Conservation (phyloP, 2,329 filamentous ascomycete genomes). For the Hymenoscyphus albidus region DNA sequence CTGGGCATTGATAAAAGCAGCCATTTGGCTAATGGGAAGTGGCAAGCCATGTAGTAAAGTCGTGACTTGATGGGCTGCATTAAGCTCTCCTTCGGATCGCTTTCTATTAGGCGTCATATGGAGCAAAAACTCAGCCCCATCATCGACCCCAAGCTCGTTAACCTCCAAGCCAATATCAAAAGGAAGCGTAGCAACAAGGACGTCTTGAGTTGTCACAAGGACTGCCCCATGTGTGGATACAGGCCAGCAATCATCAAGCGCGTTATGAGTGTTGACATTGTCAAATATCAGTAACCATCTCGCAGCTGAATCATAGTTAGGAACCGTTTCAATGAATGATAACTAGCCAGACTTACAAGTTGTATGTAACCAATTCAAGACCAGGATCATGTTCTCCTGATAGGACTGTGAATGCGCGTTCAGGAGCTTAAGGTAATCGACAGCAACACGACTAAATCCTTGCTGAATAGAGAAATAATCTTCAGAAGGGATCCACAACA, state of each 20-base stretch:
- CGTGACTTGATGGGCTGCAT: too few relatives aligned
- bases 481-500: constrained; percentile 16
- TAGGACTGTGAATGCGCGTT: neutral
- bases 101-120: too few relatives aligned
- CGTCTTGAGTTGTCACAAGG: constrained; percentile 1
- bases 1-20: too few relatives aligned
- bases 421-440: too few relatives aligned
- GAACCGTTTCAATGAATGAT: neutral
- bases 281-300: constrained; percentile 13
- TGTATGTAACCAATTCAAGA: constrained; percentile 8
- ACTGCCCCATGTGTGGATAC: neutral
- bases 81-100: too few relatives aligned
- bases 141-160: too few relatives aligned
- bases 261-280: constrained; percentile 9
- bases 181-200: too few relatives aligned
- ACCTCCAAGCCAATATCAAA: too few relatives aligned
- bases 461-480: constrained; percentile 21
- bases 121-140: too few relatives aligned
- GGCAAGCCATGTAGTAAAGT: too few relatives aligned
- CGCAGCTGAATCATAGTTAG: too few relatives aligned
- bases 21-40: too few relatives aligned
- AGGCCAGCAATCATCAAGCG: constrained; percentile 8
- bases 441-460: constrained; percentile 24
- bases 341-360: constrained; percentile 2
- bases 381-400: constrained; percentile 6